Evolutionary conservation across 805 yeast genomes (phyloP).

Genomic region (Kuraishia ogatae): DNA sequence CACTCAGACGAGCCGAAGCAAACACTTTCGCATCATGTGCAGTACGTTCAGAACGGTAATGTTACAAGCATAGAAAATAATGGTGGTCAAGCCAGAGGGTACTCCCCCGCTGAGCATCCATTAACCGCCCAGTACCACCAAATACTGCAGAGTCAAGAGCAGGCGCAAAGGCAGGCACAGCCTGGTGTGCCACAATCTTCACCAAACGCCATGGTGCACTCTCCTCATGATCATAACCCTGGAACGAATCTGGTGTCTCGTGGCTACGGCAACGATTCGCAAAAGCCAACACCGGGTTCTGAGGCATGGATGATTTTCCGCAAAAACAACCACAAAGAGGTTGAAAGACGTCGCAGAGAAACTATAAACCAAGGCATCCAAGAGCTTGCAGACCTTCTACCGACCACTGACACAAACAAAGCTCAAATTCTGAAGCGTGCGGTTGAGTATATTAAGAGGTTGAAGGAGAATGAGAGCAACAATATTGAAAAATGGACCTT

Average conservation of each 20-base stretch:
- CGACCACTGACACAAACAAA: constrained; percentile 81
- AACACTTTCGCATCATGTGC: neutral
- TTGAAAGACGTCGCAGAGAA: constrained; percentile 87
- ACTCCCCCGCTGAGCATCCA: neutral
- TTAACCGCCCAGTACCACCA: neutral
- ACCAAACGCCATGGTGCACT: too few species aligned
- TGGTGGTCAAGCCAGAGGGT: neutral
- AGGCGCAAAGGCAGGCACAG: neutral
- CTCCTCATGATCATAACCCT: neutral
- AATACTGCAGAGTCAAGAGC: neutral
- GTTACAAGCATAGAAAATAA: neutral
- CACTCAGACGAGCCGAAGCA: neutral
- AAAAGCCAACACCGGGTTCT: constrained; percentile 61
- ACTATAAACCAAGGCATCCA: constrained; percentile 81
- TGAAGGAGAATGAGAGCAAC: constrained; percentile 83
- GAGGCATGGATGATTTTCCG: constrained; percentile 81
- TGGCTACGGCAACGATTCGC: constrained; percentile 6
- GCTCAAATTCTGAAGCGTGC: constrained; percentile 84
- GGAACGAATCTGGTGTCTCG: constrained; percentile 10
- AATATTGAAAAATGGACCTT: constrained; percentile 92
- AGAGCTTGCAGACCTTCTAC: constrained; percentile 68
- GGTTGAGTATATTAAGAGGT: constrained; percentile 80
- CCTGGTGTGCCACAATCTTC: neutral
- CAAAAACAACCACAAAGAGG: constrained; percentile 90
- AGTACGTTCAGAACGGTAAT: neutral